These are phyloP conservation scores for Alternaria brassicae DNA, from an alignment of 2,329 filamentous ascomycete species.

Conservation along the genomic window DNA sequence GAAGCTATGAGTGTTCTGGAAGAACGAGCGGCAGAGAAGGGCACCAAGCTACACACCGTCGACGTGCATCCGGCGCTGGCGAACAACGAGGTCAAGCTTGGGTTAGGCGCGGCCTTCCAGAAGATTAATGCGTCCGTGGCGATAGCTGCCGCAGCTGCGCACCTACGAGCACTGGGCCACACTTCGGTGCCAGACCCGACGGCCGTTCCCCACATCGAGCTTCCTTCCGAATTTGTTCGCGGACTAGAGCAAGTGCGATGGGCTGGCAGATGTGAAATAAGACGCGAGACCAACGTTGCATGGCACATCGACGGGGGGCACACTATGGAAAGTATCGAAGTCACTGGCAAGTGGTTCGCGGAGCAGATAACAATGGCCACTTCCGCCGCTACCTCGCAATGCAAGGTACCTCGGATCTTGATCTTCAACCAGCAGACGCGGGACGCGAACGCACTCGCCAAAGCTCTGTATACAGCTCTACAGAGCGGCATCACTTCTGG, in stretches of 20 bases:
- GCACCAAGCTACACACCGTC: conserved; percentile 57
- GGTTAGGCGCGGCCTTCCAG: conserved; percentile 68
- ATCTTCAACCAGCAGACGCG: conserved; percentile 95
- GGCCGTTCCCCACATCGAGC: conserved; percentile 39
- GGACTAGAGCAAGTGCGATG: conserved; percentile 73
- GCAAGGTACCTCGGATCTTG: conserved; percentile 61
- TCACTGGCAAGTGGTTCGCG: conserved; percentile 80
- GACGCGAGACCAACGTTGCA: conserved; percentile 61
- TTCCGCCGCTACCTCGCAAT: conserved; percentile 32
- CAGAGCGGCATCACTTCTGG: conserved; percentile 38
- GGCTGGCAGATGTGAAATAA: conserved; percentile 78
- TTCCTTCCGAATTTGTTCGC: conserved; percentile 68
- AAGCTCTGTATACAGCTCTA: conserved; percentile 67
- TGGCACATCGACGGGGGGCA: conserved; percentile 92
- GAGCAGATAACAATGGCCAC: conserved; percentile 48
- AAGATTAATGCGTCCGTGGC: conserved; percentile 68
- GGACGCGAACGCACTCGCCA: conserved; percentile 72
- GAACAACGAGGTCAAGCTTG: conserved; percentile 58
- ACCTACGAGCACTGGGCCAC: conserved; percentile 59
- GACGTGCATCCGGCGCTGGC: conserved; percentile 57
- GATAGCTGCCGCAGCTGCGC: conserved; percentile 64
- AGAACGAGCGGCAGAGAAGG: conserved; percentile 62
- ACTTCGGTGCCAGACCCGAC: conserved; percentile 50
- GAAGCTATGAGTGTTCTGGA: conserved; percentile 63
- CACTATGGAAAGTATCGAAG: conserved; percentile 80